Percentiles rank a stretch among this genome's conserved stretches.
Conservation (phyloP, 2,329 filamentous ascomycete genomes). For the Tolypocladium endophyticum region DNA sequence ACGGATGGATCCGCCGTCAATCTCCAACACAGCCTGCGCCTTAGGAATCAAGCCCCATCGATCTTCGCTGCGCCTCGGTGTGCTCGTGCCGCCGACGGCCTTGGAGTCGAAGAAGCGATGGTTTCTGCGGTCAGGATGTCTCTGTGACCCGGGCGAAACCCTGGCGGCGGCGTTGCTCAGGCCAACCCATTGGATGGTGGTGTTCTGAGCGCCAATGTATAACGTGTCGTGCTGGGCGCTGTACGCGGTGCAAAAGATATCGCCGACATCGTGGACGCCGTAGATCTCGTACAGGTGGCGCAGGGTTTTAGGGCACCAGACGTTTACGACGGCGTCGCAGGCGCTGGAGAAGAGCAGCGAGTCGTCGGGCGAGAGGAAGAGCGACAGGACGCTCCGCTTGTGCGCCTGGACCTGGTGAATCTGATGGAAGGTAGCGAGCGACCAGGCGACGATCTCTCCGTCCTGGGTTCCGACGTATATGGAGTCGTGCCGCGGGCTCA, state of each 20-base stretch:
- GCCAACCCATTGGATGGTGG: slow-evolving; percentile 86
- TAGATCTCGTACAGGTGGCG: slow-evolving; percentile 79
- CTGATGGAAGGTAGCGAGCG: slow-evolving; percentile 76
- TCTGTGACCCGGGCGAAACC: slow-evolving; percentile 50
- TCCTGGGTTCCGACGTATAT: slow-evolving; percentile 91
- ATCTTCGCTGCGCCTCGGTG: slow-evolving; percentile 59
- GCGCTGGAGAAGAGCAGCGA: slow-evolving; percentile 81
- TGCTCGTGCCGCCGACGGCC: slow-evolving; percentile 71
- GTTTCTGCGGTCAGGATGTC: slow-evolving; percentile 65
- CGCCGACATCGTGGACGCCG: slow-evolving; percentile 86
- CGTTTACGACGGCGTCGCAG: slow-evolving; percentile 87
- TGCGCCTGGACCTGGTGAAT: slow-evolving; percentile 75
- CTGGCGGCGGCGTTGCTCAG: slow-evolving; percentile 52
- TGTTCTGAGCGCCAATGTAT: slow-evolving; percentile 90
- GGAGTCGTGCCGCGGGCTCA: slow-evolving; percentile 65
- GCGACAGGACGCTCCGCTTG: slow-evolving; percentile 77
- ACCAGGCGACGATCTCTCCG: slow-evolving; percentile 89
- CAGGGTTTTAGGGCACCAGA: slow-evolving; percentile 75
- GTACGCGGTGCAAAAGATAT: slow-evolving; percentile 92
- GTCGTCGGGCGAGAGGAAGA: slow-evolving; percentile 68
- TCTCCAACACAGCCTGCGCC: slow-evolving; percentile 56
- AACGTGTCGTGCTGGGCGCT: slow-evolving; percentile 69
- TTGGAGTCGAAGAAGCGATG: slow-evolving; percentile 91
- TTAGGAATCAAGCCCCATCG: slow-evolving; percentile 43
- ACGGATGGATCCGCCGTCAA: slow-evolving; percentile 67